These are phyloP conservation scores for Lepidium campestre DNA, from an alignment of 441 rosid genomes.

Conservation along the genomic window DNA sequence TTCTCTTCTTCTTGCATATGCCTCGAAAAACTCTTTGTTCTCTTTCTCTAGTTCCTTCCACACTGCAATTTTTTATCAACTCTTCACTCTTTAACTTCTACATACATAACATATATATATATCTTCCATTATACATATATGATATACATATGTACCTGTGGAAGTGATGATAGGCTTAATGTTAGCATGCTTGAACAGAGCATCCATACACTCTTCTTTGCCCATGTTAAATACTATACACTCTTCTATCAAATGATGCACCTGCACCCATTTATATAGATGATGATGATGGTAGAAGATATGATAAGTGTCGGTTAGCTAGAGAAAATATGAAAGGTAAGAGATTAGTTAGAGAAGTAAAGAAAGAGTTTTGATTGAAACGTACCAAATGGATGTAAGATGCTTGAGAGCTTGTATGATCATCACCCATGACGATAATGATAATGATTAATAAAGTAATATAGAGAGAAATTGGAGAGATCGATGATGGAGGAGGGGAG, in stretches of 20 bases:
- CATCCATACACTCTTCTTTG: constrained; percentile 92
- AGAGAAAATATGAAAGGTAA: not conserved
- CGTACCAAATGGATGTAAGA: constrained; percentile 76
- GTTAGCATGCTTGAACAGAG: constrained; percentile 80
- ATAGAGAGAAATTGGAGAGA: not conserved
- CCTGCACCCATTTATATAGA: constrained; percentile 36
- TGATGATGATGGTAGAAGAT: not conserved
- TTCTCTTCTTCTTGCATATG: constrained; percentile 33
- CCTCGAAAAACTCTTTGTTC: constrained; percentile 85
- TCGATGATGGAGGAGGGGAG: not conserved
- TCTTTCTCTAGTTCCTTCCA: constrained; percentile 91
- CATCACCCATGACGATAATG: constrained; percentile 36
- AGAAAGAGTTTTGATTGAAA: not conserved
- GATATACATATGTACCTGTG: constrained; percentile 40
- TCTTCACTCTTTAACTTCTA: not conserved
- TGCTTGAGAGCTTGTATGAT: constrained; percentile 43
- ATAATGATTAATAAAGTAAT: not conserved
- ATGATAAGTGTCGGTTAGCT: not conserved
- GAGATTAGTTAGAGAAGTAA: not conserved
- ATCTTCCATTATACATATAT: not conserved
- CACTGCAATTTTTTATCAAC: constrained; percentile 33
- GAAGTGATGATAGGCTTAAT: constrained; percentile 81
- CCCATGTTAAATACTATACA: constrained; percentile 78
- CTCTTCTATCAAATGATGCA: constrained; percentile 87
- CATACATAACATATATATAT: not conserved